Evolutionary conservation across 2,329 filamentous ascomycete genomes (phyloP), one percentile per base, ranked within the genome.

Genomic region (Lasiodiplodia sp.): DNA sequence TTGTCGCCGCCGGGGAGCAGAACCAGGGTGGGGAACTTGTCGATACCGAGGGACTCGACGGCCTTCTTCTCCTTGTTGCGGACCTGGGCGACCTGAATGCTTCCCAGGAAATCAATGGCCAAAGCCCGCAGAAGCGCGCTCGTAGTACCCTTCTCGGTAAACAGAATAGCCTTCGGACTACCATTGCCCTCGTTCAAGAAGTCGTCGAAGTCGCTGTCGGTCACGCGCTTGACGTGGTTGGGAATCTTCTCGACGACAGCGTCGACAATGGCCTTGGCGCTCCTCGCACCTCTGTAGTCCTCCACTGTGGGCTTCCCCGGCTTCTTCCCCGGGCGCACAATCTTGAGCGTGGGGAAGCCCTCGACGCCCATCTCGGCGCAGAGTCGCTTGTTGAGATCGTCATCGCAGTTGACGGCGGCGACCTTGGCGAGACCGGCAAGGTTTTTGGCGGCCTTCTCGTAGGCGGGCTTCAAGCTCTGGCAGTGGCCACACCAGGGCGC

Each of bases 401-500:
- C 94, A 76, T 99, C 95, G 80, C 96, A 99, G 81, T 99, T 92
- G 72, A 99, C 86, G 67, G 96, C 96, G 58, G 93, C 96, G 52
- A 99, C 95, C 76, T 97, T 96, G 75, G 94, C 96, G 16, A 98
- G 87, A 16, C 96, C 96, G n/a, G 91, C 88, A 69, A 99, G 90
- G 75, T 90, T 93, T 75, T 91, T 92, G 74, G 96, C 96, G 2
- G 91, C 94, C 81, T 97, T 97, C 81, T 98, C 95, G 82, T 96
- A 99, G 55, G 93, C 92, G 3, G 94, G 95, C 83, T 97, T 94
- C 76, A 99, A 91, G 82, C 92, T 97, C 82, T 97, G 88, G 84
- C 96, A 99, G 83, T 98, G 96, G 52, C 95, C 96, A 76, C 96
- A 98, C 95, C 95, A 98, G 28, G 95, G 95, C 10, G 95, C 95